These are phyloP conservation scores for Neurospora sp. DNA, from an alignment of 495 filamentous ascomycete species.

Conservation along the genomic window DNA sequence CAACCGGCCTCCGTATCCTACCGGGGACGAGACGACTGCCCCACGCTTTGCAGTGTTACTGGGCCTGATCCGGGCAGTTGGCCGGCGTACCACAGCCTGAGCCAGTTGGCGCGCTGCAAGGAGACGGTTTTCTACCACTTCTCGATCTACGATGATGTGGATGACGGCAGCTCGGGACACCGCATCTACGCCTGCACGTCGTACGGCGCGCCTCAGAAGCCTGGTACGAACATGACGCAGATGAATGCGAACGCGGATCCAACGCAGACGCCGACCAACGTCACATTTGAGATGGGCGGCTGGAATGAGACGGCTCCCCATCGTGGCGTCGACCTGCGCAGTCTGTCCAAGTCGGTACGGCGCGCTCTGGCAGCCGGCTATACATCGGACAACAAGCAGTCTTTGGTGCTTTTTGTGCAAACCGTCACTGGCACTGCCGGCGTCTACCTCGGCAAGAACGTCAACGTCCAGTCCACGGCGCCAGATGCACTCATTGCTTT, in stretches of 20 bases:
- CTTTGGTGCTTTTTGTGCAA: slow-evolving; percentile 7
- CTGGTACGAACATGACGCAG: neutral
- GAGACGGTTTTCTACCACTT: slow-evolving; percentile 24
- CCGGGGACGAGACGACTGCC: slow-evolving; percentile 13
- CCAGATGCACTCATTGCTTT: neutral
- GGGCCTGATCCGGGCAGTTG: slow-evolving; percentile 23
- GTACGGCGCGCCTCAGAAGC: slow-evolving; percentile 9
- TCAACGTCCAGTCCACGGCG: slow-evolving; percentile 15
- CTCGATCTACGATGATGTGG: slow-evolving; percentile 22
- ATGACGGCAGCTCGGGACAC: slow-evolving; percentile 16
- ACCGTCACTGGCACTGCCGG: slow-evolving; percentile 2
- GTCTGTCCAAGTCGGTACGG: slow-evolving; percentile 1
- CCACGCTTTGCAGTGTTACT: slow-evolving; percentile 18
- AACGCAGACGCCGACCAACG: neutral
- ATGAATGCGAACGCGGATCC: neutral
- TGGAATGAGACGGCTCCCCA: neutral
- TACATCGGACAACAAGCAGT: neutral
- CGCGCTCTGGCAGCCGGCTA: neutral
- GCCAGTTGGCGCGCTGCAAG: slow-evolving; percentile 14
- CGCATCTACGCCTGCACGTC: slow-evolving; percentile 25
- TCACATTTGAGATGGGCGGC: slow-evolving; percentile 2
- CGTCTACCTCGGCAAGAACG: slow-evolving; percentile 12
- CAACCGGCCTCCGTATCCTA: neutral
- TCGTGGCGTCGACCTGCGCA: neutral
- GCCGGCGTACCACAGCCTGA: slow-evolving; percentile 23